Evolutionary conservation across 106 monocot genomes (phyloP), one percentile per base, ranked within the genome.

Genomic region (Acorus gramineus): DNA sequence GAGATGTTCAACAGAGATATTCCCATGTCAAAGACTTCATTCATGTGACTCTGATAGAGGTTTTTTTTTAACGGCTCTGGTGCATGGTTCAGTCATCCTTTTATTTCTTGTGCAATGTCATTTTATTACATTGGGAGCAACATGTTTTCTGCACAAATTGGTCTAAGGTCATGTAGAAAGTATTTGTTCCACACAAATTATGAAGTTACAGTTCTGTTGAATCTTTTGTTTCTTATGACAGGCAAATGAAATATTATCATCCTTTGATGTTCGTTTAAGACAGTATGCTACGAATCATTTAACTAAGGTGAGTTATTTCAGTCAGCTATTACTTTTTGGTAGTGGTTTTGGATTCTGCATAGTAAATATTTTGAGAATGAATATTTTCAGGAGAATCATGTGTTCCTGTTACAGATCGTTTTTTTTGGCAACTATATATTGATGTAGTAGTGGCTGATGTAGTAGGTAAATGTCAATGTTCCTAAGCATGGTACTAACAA

Each of bases 191-290:
- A 44, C 50, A 4, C 53, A 7, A 57, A 14, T 47, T 4, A 47
- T 11, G 42, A 14, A n/a, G 6, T 48, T 10, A 65, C 10, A 49
- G 52, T 55, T 44, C 8, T 60, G 60, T 2, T 28, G 8, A 13
- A 66, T 42, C 49, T 60, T 11, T 52, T 44, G 13, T 66, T 67
- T 65, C 3, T 72, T 55, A 2, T 84, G 8, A 60, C 70, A 98
- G 96, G 96, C 96, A 66, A 98, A 85, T 81, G 96, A 98, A 79
- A 98, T 98, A 69, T 73, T 98, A 54, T 98, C 96, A 57, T 85
- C 80, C 10, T 98, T 98, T 70, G 96, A 98, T 71, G 81, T 91
- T 66, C 82, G 87, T 6, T 74, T 98, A 56, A 85, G 96, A 63
- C 82, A 85, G 4, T 98, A 98, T 73, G 96, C 96, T 52, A 85